A percentile compares a stretch with the other conserved stretches of the same genome.
phyloP scores from a whole-genome alignment of 179 eudicot species.

The Silene vulgaris region DNA sequence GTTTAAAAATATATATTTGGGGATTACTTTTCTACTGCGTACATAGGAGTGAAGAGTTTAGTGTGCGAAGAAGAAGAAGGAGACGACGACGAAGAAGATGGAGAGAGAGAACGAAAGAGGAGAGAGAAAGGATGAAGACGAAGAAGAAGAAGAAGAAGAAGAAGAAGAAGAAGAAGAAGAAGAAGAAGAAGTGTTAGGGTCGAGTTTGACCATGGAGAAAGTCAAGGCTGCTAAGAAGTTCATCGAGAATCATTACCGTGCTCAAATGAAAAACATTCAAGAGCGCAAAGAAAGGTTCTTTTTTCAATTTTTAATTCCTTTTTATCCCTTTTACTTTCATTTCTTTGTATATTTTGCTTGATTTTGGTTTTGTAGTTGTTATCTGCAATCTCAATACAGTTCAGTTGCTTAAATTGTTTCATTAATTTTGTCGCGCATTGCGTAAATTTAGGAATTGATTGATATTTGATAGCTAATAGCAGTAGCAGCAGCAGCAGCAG shows the following conservation, averaged over 20 bases:
- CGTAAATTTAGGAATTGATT: neutral
- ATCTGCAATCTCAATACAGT: neutral
- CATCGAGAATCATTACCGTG: conserved; percentile 47
- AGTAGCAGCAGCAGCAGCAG: neutral
- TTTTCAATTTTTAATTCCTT: neutral
- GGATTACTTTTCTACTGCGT: too few relatives aligned
- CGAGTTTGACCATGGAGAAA: conserved; percentile 46
- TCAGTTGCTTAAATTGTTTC: neutral
- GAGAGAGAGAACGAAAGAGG: conserved; percentile 12
- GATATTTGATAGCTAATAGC: neutral
- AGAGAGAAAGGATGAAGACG: conserved; percentile 13
- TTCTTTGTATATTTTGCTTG: neutral
- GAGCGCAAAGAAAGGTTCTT: conserved; percentile 44
- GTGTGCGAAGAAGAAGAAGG: neutral
- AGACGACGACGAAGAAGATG: neutral
- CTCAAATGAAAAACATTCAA: conserved; percentile 40
- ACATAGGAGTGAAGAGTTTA: too few relatives aligned
- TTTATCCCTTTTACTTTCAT: neutral
- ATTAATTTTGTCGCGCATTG: neutral
- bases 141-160: conserved; percentile 19
- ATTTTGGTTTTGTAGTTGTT: neutral
- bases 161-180: conserved; percentile 18
- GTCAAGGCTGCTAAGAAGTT: conserved; percentile 55
- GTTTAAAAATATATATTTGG: too few relatives aligned
- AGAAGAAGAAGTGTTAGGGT: conserved; percentile 27